These are phyloP conservation scores for Amaranthus palmeri DNA, from an alignment of 148 eudicot genomes.

Conservation along the genomic window DNA sequence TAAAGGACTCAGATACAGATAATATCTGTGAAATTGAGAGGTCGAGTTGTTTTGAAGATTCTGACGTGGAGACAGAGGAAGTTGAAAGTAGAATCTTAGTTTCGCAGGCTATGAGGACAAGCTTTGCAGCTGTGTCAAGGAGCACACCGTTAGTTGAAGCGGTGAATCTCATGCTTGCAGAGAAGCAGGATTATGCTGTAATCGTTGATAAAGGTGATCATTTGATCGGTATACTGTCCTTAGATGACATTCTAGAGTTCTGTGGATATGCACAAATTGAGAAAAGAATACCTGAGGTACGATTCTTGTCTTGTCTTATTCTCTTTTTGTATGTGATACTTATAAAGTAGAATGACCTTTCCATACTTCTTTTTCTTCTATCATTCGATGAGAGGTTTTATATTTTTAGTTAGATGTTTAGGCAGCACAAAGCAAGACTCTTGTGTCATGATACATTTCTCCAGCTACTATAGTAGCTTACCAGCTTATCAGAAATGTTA, in stretches of 20 bases:
- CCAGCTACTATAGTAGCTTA: not conserved
- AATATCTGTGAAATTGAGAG: slow-evolving; percentile 54
- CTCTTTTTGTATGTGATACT: not conserved
- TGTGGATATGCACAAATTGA: slow-evolving; percentile 39
- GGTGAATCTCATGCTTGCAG: slow-evolving; percentile 66
- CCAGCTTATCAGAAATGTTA: not conserved
- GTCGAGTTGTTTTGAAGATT: slow-evolving; percentile 51
- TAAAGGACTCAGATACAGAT: slow-evolving; percentile 25
- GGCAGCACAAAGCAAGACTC: no score
- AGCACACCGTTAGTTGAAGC: slow-evolving; percentile 52
- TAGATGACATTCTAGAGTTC: slow-evolving; percentile 57
- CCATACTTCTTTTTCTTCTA: not conserved
- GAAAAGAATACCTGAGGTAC: slow-evolving; percentile 49
- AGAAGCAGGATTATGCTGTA: slow-evolving; percentile 70
- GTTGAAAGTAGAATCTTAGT: slow-evolving; percentile 54
- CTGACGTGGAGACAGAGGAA: slow-evolving; percentile 35
- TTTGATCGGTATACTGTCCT: slow-evolving; percentile 51
- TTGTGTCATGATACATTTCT: not conserved
- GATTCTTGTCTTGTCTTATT: not conserved
- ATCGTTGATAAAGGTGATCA: slow-evolving; percentile 48
- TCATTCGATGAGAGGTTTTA: not conserved
- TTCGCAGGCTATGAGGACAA: slow-evolving; percentile 85
- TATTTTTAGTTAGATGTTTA: not conserved
- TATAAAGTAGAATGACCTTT: not conserved
- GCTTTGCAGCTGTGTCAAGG: slow-evolving; percentile 47